Evolutionary conservation across 2,329 filamentous ascomycete genomes (phyloP).

Genomic region (Stachybotrys elegans): DNA sequence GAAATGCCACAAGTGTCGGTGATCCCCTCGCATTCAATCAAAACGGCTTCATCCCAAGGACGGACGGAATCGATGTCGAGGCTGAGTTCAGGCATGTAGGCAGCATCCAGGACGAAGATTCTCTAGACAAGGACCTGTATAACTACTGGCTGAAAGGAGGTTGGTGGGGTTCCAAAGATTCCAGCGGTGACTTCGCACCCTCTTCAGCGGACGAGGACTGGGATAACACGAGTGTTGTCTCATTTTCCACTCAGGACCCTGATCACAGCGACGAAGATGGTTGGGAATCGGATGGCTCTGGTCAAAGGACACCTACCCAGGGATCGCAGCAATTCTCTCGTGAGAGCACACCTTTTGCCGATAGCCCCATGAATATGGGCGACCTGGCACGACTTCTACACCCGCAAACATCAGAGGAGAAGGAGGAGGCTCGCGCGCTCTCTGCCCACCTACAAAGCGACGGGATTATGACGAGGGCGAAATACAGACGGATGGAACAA

Average conservation of each 20-base stretch:
- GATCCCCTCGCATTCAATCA: slow-evolving; percentile 28
- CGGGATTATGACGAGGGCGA: slow-evolving; percentile 74
- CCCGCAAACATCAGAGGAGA: slow-evolving; percentile 70
- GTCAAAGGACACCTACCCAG: slow-evolving; percentile 71
- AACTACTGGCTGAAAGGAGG: slow-evolving; percentile 79
- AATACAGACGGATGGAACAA: slow-evolving; percentile 64
- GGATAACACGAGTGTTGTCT: slow-evolving; percentile 79
- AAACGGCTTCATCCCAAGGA: slow-evolving; percentile 48
- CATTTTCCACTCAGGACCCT: slow-evolving; percentile 39
- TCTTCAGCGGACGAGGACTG: slow-evolving; percentile 51
- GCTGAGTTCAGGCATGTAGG: slow-evolving; percentile 62
- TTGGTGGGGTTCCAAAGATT: slow-evolving; percentile 78
- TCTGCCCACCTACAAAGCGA: slow-evolving; percentile 72
- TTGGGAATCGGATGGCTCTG: slow-evolving; percentile 47
- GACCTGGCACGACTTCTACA: slow-evolving; percentile 78
- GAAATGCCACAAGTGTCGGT: not conserved
- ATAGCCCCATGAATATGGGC: slow-evolving; percentile 58
- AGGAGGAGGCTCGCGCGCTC: slow-evolving; percentile 74
- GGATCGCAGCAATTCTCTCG: slow-evolving; percentile 39
- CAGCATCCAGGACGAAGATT: slow-evolving; percentile 49
- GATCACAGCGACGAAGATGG: slow-evolving; percentile 32
- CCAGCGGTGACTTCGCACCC: slow-evolving; percentile 72
- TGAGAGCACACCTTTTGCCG: slow-evolving; percentile 54
- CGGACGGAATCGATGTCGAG: slow-evolving; percentile 74
- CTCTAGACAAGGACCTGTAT: slow-evolving; percentile 72